Evolutionary conservation across 805 yeast genomes (phyloP).

Genomic region (Metschnikowia henanensis): DNA sequence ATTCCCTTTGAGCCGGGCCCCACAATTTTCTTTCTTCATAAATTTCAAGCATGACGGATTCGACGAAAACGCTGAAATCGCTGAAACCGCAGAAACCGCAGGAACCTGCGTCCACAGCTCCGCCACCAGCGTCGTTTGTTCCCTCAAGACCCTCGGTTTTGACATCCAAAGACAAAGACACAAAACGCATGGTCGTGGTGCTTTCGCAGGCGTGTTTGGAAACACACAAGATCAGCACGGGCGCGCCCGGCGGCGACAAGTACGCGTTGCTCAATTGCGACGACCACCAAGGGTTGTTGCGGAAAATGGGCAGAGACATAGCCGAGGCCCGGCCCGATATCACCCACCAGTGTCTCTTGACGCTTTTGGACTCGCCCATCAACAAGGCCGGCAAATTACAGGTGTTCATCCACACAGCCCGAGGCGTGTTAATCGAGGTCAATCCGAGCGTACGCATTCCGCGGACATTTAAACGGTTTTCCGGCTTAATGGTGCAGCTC

Average conservation of each 20-base stretch:
- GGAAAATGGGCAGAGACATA: constrained; percentile 96
- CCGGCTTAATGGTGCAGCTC: constrained; percentile 97
- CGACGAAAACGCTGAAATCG: not conserved
- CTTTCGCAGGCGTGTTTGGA: constrained; percentile 94
- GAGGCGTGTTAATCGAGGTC: constrained; percentile 92
- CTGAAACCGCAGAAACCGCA: too few relatives aligned
- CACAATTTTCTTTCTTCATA: not conserved
- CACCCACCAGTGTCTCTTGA: constrained; percentile 95
- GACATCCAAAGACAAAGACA: constrained; percentile 79
- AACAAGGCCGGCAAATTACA: constrained; percentile 97
- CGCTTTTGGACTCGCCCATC: constrained; percentile 94
- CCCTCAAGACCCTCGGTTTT: constrained; percentile 85
- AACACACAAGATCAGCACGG: constrained; percentile 84
- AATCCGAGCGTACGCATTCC: constrained; percentile 97
- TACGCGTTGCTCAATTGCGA: constrained; percentile 95
- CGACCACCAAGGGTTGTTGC: constrained; percentile 93
- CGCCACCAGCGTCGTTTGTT: constrained; percentile 62
- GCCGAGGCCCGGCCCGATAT: constrained; percentile 99
- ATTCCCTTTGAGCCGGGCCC: not conserved
- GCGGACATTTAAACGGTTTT: constrained; percentile 95
- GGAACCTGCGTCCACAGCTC: constrained; percentile 6
- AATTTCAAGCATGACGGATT: constrained; percentile 1
- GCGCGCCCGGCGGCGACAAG: constrained; percentile 79
- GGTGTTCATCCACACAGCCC: constrained; percentile 93
- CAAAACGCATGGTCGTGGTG: constrained; percentile 91